Percentiles rank a stretch among this genome's conserved stretches.
Conservation (phyloP, 2,329 filamentous ascomycete species). For the Chaetomiaceae sp. region DNA sequence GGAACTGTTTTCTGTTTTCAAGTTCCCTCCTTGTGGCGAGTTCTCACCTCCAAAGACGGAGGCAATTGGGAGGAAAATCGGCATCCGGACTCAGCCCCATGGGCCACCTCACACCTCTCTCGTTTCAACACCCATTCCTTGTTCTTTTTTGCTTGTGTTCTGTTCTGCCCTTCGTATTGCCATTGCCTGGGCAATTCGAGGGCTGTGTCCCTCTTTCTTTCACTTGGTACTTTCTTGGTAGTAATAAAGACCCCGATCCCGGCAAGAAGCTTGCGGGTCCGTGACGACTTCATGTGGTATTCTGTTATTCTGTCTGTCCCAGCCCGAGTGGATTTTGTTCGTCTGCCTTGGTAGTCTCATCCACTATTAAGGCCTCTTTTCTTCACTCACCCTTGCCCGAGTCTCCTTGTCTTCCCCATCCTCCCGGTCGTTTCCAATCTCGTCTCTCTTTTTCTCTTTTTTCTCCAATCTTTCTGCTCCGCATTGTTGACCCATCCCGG, state of each 20-base stretch:
- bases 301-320: neutral
- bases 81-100: conserved; percentile 1
- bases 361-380: too few species aligned
- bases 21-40: neutral
- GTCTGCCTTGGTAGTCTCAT: too few species aligned
- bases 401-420: too few species aligned
- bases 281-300: neutral
- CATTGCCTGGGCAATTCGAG: too few species aligned
- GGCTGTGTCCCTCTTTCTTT: neutral
- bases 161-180: neutral
- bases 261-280: neutral
- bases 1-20: neutral
- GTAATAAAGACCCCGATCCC: too few species aligned
- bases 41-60: neutral
- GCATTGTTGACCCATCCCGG: too few species aligned
- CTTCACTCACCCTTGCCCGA: too few species aligned
- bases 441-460: too few species aligned
- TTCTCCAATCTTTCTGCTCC: too few species aligned
- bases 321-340: neutral
- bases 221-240: too few species aligned
- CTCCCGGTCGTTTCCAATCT: too few species aligned
- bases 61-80: neutral
- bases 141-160: neutral
- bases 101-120: neutral
- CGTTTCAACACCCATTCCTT: neutral